phyloP scores from a whole-genome alignment of 768 basidiomycete genomes.

The Trametes punicea region DNA sequence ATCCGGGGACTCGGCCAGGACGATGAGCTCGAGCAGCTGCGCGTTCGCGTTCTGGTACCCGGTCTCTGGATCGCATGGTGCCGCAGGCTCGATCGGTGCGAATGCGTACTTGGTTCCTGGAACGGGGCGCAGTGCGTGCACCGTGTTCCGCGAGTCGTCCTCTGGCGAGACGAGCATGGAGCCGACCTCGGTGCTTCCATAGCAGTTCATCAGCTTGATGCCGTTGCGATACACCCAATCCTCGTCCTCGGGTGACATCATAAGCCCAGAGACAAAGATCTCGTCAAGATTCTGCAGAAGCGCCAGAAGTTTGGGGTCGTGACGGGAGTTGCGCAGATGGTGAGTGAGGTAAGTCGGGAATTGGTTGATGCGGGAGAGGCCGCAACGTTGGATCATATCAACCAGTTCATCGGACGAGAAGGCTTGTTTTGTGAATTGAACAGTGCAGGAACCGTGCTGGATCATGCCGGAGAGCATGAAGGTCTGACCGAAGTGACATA shows the following conservation, averaged over 20 bases:
- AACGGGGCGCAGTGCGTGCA: slow-evolving; percentile 51
- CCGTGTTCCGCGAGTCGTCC: slow-evolving; percentile 34
- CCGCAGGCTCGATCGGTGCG: slow-evolving; percentile 48
- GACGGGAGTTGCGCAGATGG: slow-evolving; percentile 45
- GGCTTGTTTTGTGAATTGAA: slow-evolving; percentile 25
- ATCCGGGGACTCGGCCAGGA: slow-evolving; percentile 63
- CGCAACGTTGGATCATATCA: slow-evolving; percentile 53
- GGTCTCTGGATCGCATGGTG: slow-evolving; percentile 25
- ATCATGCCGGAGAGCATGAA: slow-evolving; percentile 45
- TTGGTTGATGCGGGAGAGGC: slow-evolving; percentile 33
- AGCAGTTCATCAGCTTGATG: slow-evolving; percentile 44
- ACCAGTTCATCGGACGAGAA: slow-evolving; percentile 32
- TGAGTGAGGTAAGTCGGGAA: slow-evolving; percentile 30
- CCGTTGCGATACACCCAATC: slow-evolving; percentile 30
- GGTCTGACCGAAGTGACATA: slow-evolving; percentile 78
- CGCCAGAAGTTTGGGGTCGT: slow-evolving; percentile 51
- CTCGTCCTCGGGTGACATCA: slow-evolving; percentile 48
- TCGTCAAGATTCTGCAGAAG: slow-evolving; percentile 28
- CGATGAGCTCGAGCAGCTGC: slow-evolving; percentile 63
- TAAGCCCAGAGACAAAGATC: slow-evolving; percentile 31
- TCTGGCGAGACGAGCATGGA: slow-evolving; percentile 31
- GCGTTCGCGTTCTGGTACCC: slow-evolving; percentile 49
- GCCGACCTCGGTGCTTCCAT: slow-evolving; percentile 30
- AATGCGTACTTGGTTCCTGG: slow-evolving; percentile 64
- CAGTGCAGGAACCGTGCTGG: slow-evolving; percentile 28